Evolutionary conservation across 306 rosid genomes (phyloP), one percentile per base, ranked within the genome.

Genomic region (Pachyrhizus erosus): DNA sequence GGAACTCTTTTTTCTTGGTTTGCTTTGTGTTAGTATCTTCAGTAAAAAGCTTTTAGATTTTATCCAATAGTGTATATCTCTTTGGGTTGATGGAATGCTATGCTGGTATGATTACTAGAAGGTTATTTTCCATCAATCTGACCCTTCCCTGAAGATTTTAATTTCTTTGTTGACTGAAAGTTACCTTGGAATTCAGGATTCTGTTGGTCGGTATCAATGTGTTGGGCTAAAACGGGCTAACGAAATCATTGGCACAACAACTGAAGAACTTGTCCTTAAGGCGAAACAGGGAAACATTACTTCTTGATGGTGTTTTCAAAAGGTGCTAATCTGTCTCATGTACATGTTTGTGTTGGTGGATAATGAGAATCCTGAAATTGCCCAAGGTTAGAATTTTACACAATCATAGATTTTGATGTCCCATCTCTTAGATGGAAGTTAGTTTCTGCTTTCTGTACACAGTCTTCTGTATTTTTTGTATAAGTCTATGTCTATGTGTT

Each of bases 241-340:
- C 18, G 99, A 92, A 88, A 89, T 96, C 66, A 93, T 96, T 27
- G 98, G 99, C 84, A 87, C 93, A 58, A 96, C 99, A 64, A 96
- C 99, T 1, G 99, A 96, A 84, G 99, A 96, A 86, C 88, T 96
- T 84, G 96, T 96, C 57, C 84, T 91, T 3, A 92, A 86, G 83
- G 96, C 91, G 9, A 89, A 52, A 80, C 91, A 86, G 27, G 89
- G 94, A 72, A 79, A 39, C 82, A 12, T 49, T 11, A n/a, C 83
- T 71, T 20, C 84, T 65, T 82, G 82, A 83, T 71, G 80, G 8
- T 82, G 70, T 69, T 70, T 52, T 20, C 62, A 52, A 69, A 79
- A 76, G 60, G 64, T 68, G 84, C 70, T 66, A 64, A 61, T 60
- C n/a, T 68, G 52, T 70, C 70, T 65, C 70, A 33, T 58, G 45